Evolutionary conservation across 2,329 filamentous ascomycete genomes (phyloP).

Genomic region (Cladobotryum mycophilum): DNA sequence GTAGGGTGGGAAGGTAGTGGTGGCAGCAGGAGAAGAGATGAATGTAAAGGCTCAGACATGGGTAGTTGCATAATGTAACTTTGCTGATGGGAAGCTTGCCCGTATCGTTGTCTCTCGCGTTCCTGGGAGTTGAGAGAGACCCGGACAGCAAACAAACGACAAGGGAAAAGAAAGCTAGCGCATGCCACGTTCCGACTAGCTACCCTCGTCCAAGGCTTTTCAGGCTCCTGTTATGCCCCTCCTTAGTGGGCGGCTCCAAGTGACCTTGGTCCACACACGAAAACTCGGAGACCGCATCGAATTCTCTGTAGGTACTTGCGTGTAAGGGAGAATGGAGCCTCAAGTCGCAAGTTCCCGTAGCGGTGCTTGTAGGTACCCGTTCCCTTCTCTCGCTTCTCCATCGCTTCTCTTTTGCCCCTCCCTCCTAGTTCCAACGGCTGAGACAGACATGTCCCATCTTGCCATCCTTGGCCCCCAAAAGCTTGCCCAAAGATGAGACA

Average conservation of each 20-base stretch:
- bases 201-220: background rate
- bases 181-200: background rate
- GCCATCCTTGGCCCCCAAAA: slow-evolving; percentile 2
- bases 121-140: too few relatives aligned
- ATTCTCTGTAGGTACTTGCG: background rate
- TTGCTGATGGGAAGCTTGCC: too few relatives aligned
- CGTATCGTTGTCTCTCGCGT: too few relatives aligned
- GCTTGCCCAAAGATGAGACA: slow-evolving; percentile 4
- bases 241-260: too few relatives aligned
- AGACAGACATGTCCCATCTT: slow-evolving; percentile 1
- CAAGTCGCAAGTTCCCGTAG: too few relatives aligned
- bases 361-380: too few relatives aligned
- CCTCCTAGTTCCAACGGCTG: slow-evolving; percentile 1
- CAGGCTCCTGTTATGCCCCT: too few relatives aligned
- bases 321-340: background rate
- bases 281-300: slow-evolving; percentile 5
- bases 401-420: background rate
- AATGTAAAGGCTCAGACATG: slow-evolving; percentile 4
- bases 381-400: background rate
- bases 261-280: background rate
- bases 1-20: too few relatives aligned
- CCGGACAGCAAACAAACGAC: background rate
- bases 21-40: slow-evolving; percentile 1
- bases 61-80: background rate
- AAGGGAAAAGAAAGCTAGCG: background rate